phyloP scores from a whole-genome alignment of 805 yeast species.

The Starmerella powellii region DNA sequence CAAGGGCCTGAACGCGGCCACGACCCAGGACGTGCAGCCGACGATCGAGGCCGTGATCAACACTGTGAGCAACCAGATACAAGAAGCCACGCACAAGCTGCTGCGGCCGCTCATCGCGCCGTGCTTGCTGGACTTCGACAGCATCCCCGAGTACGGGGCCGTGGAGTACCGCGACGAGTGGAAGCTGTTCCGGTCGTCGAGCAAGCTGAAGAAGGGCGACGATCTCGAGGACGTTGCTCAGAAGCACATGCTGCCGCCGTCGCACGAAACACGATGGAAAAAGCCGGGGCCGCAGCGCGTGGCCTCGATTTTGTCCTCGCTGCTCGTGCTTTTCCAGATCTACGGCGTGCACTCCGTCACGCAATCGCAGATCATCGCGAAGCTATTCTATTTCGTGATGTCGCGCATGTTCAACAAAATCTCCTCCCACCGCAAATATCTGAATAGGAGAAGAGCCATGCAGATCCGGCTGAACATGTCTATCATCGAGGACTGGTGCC shows the following conservation, averaged over 20 bases:
- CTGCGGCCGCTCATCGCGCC: conserved; percentile 20
- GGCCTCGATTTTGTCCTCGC: conserved; percentile 77
- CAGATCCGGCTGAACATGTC: conserved; percentile 82
- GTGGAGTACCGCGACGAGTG: conserved; percentile 66
- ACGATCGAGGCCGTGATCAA: conserved; percentile 11
- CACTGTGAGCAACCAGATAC: conserved; percentile 8
- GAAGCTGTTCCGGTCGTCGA: conserved; percentile 42
- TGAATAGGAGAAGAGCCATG: conserved; percentile 73
- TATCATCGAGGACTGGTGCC: conserved; percentile 84
- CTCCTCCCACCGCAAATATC: conserved; percentile 46
- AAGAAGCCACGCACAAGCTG: conserved; percentile 10
- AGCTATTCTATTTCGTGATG: conserved; percentile 68
- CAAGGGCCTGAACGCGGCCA: conserved; percentile 32
- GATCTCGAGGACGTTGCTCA: conserved; percentile 62
- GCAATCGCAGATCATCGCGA: conserved; percentile 65
- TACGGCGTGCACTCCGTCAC: conserved; percentile 69
- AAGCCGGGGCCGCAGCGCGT: conserved; percentile 81
- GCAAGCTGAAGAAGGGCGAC: conserved; percentile 24
- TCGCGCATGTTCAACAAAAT: conserved; percentile 61
- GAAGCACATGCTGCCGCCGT: conserved; percentile 72
- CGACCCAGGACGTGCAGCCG: conserved; percentile 21
- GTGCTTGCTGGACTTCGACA: conserved; percentile 49
- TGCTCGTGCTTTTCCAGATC: conserved; percentile 70
- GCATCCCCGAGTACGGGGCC: conserved; percentile 69
- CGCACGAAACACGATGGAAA: conserved; percentile 55